Percentiles rank a stretch among this genome's conserved stretches.
Conservation (phyloP, 2,329 filamentous ascomycete genomes). For the Colletotrichum scovillei region DNA sequence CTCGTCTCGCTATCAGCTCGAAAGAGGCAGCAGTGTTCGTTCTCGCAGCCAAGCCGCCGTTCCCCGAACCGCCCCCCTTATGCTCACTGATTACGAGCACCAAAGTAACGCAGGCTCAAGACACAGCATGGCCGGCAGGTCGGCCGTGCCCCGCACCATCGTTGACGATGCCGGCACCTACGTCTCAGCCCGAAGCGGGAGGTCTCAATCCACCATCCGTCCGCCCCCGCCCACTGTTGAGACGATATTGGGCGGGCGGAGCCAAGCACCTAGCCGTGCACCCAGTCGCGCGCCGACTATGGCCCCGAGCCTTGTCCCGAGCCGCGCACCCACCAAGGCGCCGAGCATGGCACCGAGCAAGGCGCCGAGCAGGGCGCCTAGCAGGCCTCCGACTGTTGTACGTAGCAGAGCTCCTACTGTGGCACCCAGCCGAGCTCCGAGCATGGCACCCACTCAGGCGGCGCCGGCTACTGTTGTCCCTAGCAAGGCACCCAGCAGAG, state of each 20-base stretch:
- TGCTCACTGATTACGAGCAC: slow-evolving; percentile 54
- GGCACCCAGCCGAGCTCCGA: slow-evolving; percentile 20
- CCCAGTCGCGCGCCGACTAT: slow-evolving; percentile 41
- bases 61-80: slow-evolving; percentile 47
- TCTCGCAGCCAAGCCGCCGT: slow-evolving; percentile 55
- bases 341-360: slow-evolving; percentile 22
- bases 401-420: slow-evolving; percentile 19
- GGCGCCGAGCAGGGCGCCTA: not conserved
- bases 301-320: not conserved
- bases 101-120: slow-evolving; percentile 54
- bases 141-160: slow-evolving; percentile 8
- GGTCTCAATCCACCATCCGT: slow-evolving; percentile 49
- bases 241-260: slow-evolving; percentile 44
- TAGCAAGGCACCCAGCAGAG: slow-evolving; percentile 10
- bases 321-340: slow-evolving; percentile 41
- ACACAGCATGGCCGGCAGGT: slow-evolving; percentile 42
- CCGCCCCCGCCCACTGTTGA: slow-evolving; percentile 41
- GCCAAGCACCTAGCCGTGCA: slow-evolving; percentile 43
- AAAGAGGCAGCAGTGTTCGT: slow-evolving; percentile 45
- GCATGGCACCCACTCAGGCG: slow-evolving; percentile 24
- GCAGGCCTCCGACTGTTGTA: slow-evolving; percentile 18
- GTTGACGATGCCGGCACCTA: slow-evolving; percentile 54
- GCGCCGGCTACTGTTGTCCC: slow-evolving; percentile 2
- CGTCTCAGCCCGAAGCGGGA: slow-evolving; percentile 55
- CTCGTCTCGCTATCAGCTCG: slow-evolving; percentile 49